These are phyloP conservation scores for Mycocentrospora acerina DNA, from an alignment of 2,329 filamentous ascomycete genomes.

Conservation along the genomic window DNA sequence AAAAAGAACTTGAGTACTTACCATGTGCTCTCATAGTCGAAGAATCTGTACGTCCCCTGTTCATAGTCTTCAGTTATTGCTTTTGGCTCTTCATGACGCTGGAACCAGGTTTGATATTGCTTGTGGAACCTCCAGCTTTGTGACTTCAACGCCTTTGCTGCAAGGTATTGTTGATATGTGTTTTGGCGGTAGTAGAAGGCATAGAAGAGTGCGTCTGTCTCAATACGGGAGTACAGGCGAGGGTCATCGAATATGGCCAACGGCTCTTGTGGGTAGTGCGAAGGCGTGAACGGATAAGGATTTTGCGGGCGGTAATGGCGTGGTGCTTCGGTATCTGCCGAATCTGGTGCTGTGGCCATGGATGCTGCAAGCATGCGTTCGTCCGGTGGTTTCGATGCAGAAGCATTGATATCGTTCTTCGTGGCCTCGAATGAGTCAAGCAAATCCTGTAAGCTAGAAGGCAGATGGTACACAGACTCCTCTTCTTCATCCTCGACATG, in stretches of 20 bases:
- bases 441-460: constrained; percentile 83
- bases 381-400: constrained; percentile 62
- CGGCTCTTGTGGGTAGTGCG: constrained; percentile 92
- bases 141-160: constrained; percentile 94
- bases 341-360: constrained; percentile 71
- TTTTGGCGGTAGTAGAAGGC: constrained; percentile 99
- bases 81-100: constrained; percentile 97
- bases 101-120: constrained; percentile 98
- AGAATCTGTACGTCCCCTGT: constrained; percentile 98
- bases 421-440: constrained; percentile 87
- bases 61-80: constrained; percentile 98
- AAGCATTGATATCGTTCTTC: constrained; percentile 66
- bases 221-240: constrained; percentile 81
- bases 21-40: constrained; percentile 99
- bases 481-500: constrained; percentile 58
- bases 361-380: constrained; percentile 76
- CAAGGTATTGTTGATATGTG: constrained; percentile 91
- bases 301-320: constrained; percentile 82
- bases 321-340: constrained; percentile 77
- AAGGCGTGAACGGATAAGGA: constrained; percentile 70
- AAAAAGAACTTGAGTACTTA: constrained; percentile 44
- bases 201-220: constrained; percentile 96
- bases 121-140: constrained; percentile 99
- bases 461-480: constrained; percentile 90
- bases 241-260: constrained; percentile 89